These are phyloP conservation scores for Podospora bellae-mahoneyi DNA, from an alignment of 495 filamentous ascomycete genomes.

Conservation along the genomic window DNA sequence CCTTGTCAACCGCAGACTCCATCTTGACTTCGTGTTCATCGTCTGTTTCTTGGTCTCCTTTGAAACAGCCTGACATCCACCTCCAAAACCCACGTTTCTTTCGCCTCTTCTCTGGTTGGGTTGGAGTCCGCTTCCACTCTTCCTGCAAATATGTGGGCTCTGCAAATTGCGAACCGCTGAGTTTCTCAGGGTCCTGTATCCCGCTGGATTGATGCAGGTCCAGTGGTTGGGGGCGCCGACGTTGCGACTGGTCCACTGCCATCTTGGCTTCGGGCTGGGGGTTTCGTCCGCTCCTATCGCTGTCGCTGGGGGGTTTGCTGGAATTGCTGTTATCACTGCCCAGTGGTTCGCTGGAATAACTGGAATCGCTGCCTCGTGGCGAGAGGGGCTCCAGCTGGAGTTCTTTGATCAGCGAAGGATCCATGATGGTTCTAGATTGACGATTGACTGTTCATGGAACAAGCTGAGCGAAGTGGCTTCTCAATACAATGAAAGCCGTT, in stretches of 20 bases:
- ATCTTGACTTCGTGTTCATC: neutral
- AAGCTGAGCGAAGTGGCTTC: neutral
- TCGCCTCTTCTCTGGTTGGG: neutral
- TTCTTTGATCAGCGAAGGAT: constrained; percentile 9
- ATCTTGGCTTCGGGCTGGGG: constrained; percentile 8
- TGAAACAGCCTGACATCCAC: constrained; percentile 3
- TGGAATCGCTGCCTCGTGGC: neutral
- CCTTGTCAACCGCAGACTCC: neutral
- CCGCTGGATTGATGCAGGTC: neutral
- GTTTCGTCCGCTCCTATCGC: neutral
- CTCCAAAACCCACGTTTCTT: neutral
- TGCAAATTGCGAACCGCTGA: neutral
- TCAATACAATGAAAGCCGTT: neutral
- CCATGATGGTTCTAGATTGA: neutral
- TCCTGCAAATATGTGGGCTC: neutral
- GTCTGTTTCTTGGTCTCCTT: neutral
- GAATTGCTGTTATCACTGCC: neutral
- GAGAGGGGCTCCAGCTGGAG: neutral
- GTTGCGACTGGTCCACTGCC: constrained; percentile 14
- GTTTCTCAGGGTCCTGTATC: neutral
- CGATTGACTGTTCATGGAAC: neutral
- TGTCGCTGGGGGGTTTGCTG: neutral
- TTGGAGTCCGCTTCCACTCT: neutral
- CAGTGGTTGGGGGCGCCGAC: neutral
- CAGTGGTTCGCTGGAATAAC: neutral